These are phyloP conservation scores for Zizania latifolia DNA, from an alignment of 176 grass and related monocot species.

Conservation along the genomic window DNA sequence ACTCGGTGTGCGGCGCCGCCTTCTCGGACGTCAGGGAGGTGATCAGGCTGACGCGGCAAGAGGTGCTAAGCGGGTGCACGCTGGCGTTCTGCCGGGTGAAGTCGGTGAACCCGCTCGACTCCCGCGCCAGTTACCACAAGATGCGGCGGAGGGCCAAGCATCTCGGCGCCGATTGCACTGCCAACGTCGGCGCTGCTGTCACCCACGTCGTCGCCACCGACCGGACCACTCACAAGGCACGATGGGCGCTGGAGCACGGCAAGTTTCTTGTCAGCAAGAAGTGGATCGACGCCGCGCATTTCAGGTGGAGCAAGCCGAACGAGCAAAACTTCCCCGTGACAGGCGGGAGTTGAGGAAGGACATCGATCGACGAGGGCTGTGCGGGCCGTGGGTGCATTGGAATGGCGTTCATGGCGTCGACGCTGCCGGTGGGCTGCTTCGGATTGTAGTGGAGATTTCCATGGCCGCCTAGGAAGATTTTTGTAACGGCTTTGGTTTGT, in stretches of 20 bases:
- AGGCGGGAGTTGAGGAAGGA: neutral
- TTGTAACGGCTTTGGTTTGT: no score
- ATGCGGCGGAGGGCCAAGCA: constrained; percentile 50
- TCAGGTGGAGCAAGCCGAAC: constrained; percentile 40
- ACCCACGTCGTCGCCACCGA: constrained; percentile 53
- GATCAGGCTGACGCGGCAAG: neutral
- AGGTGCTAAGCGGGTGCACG: constrained; percentile 54
- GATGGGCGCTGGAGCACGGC: constrained; percentile 36
- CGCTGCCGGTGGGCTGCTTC: no score
- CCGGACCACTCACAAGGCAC: constrained; percentile 27
- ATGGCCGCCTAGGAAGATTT: no score
- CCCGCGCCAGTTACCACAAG: constrained; percentile 7
- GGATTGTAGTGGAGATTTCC: no score
- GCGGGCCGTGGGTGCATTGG: no score
- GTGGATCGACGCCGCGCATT: constrained; percentile 47
- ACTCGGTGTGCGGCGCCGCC: constrained; percentile 9
- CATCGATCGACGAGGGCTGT: no score
- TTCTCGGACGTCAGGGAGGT: constrained; percentile 1
- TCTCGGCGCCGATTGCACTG: constrained; percentile 50
- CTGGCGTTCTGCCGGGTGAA: no score
- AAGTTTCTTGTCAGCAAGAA: constrained; percentile 43
- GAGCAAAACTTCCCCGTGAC: constrained; percentile 33
- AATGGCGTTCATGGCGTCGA: no score
- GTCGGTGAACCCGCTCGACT: constrained; percentile 31
- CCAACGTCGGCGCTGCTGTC: constrained; percentile 27